Evolutionary conservation across 2,329 filamentous ascomycete species (phyloP).

Genomic region (Penicillium sp.): DNA sequence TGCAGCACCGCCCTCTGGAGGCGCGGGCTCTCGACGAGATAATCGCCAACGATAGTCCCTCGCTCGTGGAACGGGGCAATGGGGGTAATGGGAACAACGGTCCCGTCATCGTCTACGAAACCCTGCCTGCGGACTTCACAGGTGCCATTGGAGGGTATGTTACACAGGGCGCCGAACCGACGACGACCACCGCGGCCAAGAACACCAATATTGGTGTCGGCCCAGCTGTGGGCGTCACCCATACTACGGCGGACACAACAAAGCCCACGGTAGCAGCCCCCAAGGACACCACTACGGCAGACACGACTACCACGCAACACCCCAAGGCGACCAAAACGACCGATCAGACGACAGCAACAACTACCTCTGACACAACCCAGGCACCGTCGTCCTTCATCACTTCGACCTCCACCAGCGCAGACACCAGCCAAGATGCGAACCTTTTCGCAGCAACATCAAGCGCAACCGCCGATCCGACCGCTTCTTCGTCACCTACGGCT

Average conservation of each 20-base stretch:
- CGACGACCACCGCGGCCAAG: constrained; percentile 11
- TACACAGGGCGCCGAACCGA: constrained; percentile 30
- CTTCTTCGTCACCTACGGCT: constrained; percentile 28
- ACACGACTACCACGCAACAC: constrained; percentile 3
- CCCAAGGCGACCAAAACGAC: constrained; percentile 17
- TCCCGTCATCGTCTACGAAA: constrained; percentile 52
- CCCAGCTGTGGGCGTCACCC: constrained; percentile 28
- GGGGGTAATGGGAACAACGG: background rate
- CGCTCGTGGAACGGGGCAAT: background rate
- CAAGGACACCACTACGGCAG: constrained; percentile 10
- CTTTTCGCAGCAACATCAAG: constrained; percentile 18
- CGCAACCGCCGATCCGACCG: constrained; percentile 22
- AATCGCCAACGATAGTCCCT: background rate
- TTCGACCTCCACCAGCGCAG: constrained; percentile 22
- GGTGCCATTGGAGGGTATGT: constrained; percentile 53
- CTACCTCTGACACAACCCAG: constrained; percentile 7
- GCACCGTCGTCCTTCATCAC: constrained; percentile 20
- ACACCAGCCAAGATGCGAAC: constrained; percentile 16
- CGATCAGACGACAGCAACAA: constrained; percentile 5
- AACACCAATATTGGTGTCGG: constrained; percentile 27
- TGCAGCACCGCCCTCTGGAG: constrained; percentile 27
- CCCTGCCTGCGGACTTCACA: constrained; percentile 54
- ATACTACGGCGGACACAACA: constrained; percentile 7
- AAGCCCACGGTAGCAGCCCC: constrained; percentile 9
- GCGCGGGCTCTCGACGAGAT: constrained; percentile 15